Conservation (phyloP, 2,329 filamentous ascomycete species). For the Podosphaera xanthii region DNA sequence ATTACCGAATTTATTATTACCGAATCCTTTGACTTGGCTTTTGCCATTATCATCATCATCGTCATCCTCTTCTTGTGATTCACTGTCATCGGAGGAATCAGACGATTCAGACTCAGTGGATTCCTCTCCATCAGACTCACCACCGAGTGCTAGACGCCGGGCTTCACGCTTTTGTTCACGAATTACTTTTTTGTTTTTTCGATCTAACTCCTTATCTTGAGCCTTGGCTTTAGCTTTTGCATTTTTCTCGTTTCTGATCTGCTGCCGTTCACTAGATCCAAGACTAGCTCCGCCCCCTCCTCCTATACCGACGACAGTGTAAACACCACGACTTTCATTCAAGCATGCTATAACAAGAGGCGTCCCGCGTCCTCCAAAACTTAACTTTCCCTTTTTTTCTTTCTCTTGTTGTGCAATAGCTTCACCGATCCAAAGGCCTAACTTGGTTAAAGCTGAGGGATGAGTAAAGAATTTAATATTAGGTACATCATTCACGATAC, state of each 20-base stretch:
- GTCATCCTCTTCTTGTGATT: slow-evolving; percentile 20
- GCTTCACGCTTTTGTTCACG: slow-evolving; percentile 38
- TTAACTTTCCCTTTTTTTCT: slow-evolving; percentile 45
- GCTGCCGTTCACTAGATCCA: slow-evolving; percentile 43
- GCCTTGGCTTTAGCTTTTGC: slow-evolving; percentile 40
- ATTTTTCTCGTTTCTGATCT: slow-evolving; percentile 32
- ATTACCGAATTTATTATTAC: slow-evolving; percentile 75
- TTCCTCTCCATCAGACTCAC: slow-evolving; percentile 26
- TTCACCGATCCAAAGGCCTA: slow-evolving; percentile 85
- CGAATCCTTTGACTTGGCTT: slow-evolving; percentile 38
- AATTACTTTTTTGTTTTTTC: slow-evolving; percentile 31
- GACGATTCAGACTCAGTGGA: slow-evolving; percentile 28
- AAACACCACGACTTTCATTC: slow-evolving; percentile 69
- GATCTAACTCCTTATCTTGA: slow-evolving; percentile 35
- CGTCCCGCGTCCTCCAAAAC: slow-evolving; percentile 47
- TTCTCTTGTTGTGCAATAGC: slow-evolving; percentile 76
- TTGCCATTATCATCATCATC: slow-evolving; percentile 33
- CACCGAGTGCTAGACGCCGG: slow-evolving; percentile 27
- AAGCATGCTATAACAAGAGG: slow-evolving; percentile 79
- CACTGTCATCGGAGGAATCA: slow-evolving; percentile 19
- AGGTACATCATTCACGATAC: slow-evolving; percentile 82
- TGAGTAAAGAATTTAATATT: slow-evolving; percentile 84
- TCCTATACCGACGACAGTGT: slow-evolving; percentile 80
- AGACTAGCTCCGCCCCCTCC: slow-evolving; percentile 49
- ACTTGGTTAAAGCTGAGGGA: slow-evolving; percentile 75